These are phyloP conservation scores for Mucor piriformis DNA, from an alignment of 371 early-diverging fungal genomes.

Conservation along the genomic window DNA sequence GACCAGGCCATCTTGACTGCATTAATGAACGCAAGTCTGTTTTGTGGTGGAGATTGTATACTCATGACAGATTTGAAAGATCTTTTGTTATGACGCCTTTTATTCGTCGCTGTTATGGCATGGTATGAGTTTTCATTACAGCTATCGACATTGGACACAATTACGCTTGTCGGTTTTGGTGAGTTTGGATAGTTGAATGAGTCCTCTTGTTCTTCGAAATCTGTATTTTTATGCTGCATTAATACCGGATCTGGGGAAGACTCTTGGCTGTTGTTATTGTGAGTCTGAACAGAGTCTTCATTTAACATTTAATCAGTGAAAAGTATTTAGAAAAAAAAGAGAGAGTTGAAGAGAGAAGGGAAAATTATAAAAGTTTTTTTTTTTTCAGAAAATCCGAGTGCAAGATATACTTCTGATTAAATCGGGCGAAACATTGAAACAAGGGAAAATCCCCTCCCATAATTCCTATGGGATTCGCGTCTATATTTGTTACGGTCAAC, in stretches of 20 bases:
- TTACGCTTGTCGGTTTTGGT: slow-evolving; percentile 12
- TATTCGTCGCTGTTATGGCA: background rate
- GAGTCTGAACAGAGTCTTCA: slow-evolving; percentile 23
- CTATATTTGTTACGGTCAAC: background rate
- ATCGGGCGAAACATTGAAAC: slow-evolving; percentile 18
- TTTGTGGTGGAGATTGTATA: slow-evolving; percentile 14
- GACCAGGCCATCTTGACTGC: slow-evolving; percentile 23
- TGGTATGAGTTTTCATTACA: slow-evolving; percentile 9
- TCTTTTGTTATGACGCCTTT: slow-evolving; percentile 6
- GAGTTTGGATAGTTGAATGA: slow-evolving; percentile 11
- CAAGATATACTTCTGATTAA: background rate
- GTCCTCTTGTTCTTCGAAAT: background rate
- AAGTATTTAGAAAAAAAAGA: background rate
- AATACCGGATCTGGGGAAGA: slow-evolving; percentile 12
- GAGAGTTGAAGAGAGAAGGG: background rate
- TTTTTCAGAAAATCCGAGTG: background rate
- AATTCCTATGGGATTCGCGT: background rate
- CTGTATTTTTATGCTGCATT: slow-evolving; percentile 8
- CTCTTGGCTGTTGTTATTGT: slow-evolving; percentile 15
- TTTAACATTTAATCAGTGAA: slow-evolving; percentile 9
- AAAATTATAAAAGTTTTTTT: background rate
- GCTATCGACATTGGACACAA: background rate
- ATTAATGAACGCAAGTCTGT: slow-evolving; percentile 23
- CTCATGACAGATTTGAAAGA: background rate
- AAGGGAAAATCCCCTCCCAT: background rate